Evolutionary conservation across 768 basidiomycete genomes (phyloP).

Genomic region (Leucosporidium scottii): DNA sequence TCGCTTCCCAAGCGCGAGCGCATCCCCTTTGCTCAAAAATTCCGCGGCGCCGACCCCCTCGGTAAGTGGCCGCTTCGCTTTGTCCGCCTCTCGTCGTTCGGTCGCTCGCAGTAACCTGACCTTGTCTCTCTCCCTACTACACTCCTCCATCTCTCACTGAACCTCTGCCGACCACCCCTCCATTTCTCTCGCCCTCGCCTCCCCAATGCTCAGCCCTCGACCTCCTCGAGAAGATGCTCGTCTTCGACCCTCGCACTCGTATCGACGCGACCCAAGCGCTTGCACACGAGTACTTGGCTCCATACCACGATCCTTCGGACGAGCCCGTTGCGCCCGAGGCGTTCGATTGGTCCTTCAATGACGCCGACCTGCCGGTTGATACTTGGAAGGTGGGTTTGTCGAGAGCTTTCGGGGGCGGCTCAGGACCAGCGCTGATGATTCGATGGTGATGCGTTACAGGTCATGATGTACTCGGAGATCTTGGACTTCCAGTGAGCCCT

Average conservation of each 20-base stretch:
- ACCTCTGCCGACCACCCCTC: no score
- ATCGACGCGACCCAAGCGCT: conserved; percentile 90
- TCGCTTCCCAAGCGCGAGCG: conserved; percentile 92
- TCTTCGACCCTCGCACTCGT: conserved; percentile 94
- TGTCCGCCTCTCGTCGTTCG: background rate
- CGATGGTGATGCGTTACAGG: background rate
- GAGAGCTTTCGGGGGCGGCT: no score
- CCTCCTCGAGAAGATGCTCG: conserved; percentile 95
- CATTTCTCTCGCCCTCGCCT: no score
- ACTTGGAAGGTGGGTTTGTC: conserved; percentile 85
- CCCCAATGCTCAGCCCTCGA: conserved; percentile 61
- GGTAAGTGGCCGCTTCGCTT: conserved; percentile 49
- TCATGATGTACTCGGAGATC: conserved; percentile 97
- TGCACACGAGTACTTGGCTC: conserved; percentile 84
- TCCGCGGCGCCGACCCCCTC: conserved; percentile 76
- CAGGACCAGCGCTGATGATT: no score
- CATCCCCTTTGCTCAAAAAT: conserved; percentile 88
- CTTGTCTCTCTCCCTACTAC: background rate
- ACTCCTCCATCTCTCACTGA: no score
- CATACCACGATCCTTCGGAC: conserved; percentile 97
- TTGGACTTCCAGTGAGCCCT: conserved; percentile 34
- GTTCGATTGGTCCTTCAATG: conserved; percentile 99
- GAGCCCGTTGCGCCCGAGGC: conserved; percentile 88
- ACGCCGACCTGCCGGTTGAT: conserved; percentile 95
- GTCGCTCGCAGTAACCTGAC: no score